Evolutionary conservation across 1,284 basidiomycete species (phyloP).

Genomic region (Boletellus sp.): DNA sequence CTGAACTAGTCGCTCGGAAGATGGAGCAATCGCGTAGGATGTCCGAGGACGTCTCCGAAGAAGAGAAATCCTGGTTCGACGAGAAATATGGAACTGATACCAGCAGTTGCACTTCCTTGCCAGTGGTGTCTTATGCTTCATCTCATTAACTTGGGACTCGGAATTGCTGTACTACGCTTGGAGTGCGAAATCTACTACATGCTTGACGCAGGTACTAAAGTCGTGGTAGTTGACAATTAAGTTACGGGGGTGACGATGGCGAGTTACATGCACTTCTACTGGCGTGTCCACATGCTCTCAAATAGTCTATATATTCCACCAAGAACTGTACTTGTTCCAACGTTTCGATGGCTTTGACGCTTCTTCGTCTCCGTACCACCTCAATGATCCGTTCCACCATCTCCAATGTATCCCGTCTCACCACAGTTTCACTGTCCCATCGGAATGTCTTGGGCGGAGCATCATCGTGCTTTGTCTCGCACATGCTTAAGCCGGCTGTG

Average conservation of each 20-base stretch:
- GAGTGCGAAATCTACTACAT: not conserved
- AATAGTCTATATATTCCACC: conserved; percentile 72
- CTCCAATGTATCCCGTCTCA: conserved; percentile 49
- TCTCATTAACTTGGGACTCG: not conserved
- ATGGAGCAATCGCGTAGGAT: conserved; percentile 17
- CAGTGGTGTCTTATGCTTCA: conserved; percentile 10
- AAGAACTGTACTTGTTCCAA: conserved; percentile 89
- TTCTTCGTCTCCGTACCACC: conserved; percentile 72
- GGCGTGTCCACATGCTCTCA: conserved; percentile 36
- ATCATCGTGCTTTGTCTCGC: conserved; percentile 12
- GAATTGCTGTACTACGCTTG: not conserved
- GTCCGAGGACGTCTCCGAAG: conserved; percentile 8
- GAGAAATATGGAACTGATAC: conserved; percentile 16
- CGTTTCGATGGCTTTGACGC: conserved; percentile 86
- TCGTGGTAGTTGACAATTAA: conserved; percentile 6
- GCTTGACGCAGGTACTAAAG: not conserved
- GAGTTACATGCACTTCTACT: not conserved
- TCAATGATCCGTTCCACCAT: conserved; percentile 74
- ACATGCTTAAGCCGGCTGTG: not conserved
- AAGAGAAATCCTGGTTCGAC: conserved; percentile 19
- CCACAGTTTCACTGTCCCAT: conserved; percentile 22
- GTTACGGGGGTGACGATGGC: not conserved
- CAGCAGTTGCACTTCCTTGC: conserved; percentile 15
- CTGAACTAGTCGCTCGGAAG: conserved; percentile 17
- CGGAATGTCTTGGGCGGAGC: not conserved